Evolutionary conservation across 306 rosid genomes (phyloP), one percentile per base, ranked within the genome.

Genomic region (Trifolium fragiferum): DNA sequence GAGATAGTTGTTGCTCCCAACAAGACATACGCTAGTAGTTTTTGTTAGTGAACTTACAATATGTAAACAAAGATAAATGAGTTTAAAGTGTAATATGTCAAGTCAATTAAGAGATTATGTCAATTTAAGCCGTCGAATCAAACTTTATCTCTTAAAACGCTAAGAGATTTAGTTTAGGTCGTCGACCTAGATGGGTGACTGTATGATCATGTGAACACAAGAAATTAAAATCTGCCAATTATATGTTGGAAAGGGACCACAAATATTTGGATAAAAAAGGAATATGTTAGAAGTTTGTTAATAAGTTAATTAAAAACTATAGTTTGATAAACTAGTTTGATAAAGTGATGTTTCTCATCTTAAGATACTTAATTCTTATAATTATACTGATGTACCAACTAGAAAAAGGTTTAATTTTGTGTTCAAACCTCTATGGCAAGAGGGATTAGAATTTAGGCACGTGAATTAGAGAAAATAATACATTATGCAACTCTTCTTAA

Each of bases 301-400:
- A 15, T 49, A 50, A 73, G 51, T 25, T 72, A 73, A 67, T 46
- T 60, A 51, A 72, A 5, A 8, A 44, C 38, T 54, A 7, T 37
- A 51, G 46, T 33, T 77, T 62, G 70, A 74, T 64, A 38, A 67
- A 7, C 44, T 38, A 49, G 46, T 33, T 77, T 62, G 70, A 69
- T 55, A 68, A 7, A 44, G 63, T 4, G 41, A 60, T 76, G 76
- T 76, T 75, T 76, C 64, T 40, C 65, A 60, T 58, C 58, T 59
- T 44, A 72, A 68, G 79, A 67, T 61, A 72, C n/a, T 33, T 65
- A 38, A 19, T 18, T 10, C 54, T 8, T 68, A 0, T 44, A 57
- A 74, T 57, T 73, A 64, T 54, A 43, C 72, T 0, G 16, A 64
- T 49, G 35, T 47, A 77, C 81, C 85, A 81, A 74, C 78, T 61